Conservation (phyloP, 352 stramenopile genomes). For the Globisporangium perplexum region DNA sequence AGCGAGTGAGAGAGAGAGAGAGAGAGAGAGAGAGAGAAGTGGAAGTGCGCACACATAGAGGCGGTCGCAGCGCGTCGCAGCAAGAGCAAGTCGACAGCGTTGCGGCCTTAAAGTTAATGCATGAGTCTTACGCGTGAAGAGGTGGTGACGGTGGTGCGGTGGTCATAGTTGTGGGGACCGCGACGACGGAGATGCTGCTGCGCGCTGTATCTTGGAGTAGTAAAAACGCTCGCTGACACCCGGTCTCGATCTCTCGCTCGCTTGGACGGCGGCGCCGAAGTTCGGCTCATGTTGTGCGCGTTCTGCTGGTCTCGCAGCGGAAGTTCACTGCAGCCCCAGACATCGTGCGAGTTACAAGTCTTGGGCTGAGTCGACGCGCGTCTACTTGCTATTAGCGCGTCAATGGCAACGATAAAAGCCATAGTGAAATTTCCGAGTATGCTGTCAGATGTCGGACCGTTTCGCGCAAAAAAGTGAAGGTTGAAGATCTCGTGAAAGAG, state of each 20-base stretch:
- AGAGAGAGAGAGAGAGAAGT: neutral
- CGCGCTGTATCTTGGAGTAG: neutral
- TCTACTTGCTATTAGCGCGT: too few species aligned
- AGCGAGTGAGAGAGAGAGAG: neutral
- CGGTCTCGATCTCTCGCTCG: too few species aligned
- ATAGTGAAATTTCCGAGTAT: too few species aligned
- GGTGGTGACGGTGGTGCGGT: too few species aligned
- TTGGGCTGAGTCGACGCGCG: too few species aligned
- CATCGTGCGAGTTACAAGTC: too few species aligned
- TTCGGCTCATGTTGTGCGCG: too few species aligned
- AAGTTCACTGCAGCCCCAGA: too few species aligned
- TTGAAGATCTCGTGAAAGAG: neutral
- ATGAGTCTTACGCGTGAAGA: neutral
- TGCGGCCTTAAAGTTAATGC: slow-evolving; percentile 1
- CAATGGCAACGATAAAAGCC: too few species aligned
- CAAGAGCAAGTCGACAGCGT: neutral
- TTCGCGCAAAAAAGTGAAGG: neutral
- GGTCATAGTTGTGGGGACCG: too few species aligned
- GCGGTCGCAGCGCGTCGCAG: neutral
- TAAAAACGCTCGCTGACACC: neutral
- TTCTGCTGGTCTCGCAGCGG: too few species aligned
- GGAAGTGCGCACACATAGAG: neutral
- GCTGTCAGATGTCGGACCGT: neutral
- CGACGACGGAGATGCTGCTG: too few species aligned
- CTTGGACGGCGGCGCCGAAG: neutral